These are phyloP conservation scores for Coemansia sp. DNA, from an alignment of 192 early-diverging fungal species.

Conservation along the genomic window DNA sequence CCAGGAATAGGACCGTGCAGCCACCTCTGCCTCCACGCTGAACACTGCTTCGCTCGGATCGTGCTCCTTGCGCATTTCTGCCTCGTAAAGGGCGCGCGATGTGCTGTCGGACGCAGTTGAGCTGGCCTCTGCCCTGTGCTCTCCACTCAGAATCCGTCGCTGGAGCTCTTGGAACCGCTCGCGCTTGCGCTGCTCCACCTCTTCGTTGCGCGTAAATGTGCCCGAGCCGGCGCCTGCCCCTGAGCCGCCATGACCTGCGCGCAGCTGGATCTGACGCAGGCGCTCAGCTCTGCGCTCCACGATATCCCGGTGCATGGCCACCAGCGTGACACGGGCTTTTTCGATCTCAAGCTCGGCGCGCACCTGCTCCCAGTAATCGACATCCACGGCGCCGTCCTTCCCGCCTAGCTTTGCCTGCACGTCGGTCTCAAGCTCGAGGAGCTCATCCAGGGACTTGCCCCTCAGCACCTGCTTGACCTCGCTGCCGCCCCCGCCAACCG, in stretches of 20 bases:
- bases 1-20: conserved; percentile 66
- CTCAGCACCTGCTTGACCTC: conserved; percentile 69
- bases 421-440: conserved; percentile 69
- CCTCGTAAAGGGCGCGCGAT: conserved; percentile 58
- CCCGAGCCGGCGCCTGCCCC: conserved; percentile 25
- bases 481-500: background rate
- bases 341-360: conserved; percentile 72
- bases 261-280: conserved; percentile 58
- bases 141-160: conserved; percentile 43
- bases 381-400: conserved; percentile 68
- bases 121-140: background rate
- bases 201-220: conserved; percentile 34
- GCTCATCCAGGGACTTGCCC: conserved; percentile 72
- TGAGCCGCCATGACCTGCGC: conserved; percentile 26
- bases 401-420: conserved; percentile 69
- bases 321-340: conserved; percentile 69
- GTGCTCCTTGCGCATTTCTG: conserved; percentile 70
- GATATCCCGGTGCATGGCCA: conserved; percentile 76
- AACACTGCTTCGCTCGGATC: conserved; percentile 79
- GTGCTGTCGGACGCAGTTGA: conserved; percentile 1
- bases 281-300: conserved; percentile 71
- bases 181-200: conserved; percentile 51
- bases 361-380: conserved; percentile 93
- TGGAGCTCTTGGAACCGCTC: conserved; percentile 45
- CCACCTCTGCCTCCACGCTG: conserved; percentile 68